phyloP scores from a whole-genome alignment of 805 yeast genomes.

The Metschnikowia koreensis region DNA sequence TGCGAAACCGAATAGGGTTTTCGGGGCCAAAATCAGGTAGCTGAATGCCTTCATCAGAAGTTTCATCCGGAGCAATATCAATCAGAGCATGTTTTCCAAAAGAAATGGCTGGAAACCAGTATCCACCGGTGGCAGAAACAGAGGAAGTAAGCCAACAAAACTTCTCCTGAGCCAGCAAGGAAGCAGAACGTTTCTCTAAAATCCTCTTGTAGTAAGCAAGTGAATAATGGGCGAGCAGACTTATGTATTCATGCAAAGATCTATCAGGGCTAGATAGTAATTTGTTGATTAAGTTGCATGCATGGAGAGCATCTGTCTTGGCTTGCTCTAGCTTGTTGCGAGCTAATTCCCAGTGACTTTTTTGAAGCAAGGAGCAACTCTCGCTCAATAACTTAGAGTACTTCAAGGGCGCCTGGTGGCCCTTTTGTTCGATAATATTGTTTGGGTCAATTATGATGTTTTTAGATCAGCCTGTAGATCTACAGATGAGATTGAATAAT shows the following conservation, averaged over 20 bases:
- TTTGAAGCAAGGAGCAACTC: conserved; percentile 10
- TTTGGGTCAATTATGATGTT: not conserved
- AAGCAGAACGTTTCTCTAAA: conserved; percentile 6
- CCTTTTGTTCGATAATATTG: not conserved
- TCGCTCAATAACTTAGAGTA: conserved; percentile 1
- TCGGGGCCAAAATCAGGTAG: conserved; percentile 6
- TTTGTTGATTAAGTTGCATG: conserved; percentile 10
- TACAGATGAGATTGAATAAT: not conserved
- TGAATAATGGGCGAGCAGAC: conserved; percentile 12
- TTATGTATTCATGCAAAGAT: not conserved
- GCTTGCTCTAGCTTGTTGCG: conserved; percentile 9
- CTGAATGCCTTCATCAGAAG: conserved; percentile 1
- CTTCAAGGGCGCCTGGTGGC: not conserved
- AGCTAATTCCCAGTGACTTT: conserved; percentile 13
- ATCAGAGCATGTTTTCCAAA: conserved; percentile 6
- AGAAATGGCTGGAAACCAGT: conserved; percentile 16
- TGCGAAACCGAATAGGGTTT: conserved; percentile 3
- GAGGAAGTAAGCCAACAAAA: conserved; percentile 18
- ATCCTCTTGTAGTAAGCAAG: conserved; percentile 9
- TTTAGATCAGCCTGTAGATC: not conserved
- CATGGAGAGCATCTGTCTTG: conserved; percentile 10
- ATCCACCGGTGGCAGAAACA: conserved; percentile 12
- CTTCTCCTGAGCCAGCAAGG: conserved; percentile 17
- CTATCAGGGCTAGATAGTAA: conserved; percentile 4
- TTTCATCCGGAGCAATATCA: conserved; percentile 8